Evolutionary conservation across 495 filamentous ascomycete genomes (phyloP).

Genomic region (Penicillium bovifimosum): DNA sequence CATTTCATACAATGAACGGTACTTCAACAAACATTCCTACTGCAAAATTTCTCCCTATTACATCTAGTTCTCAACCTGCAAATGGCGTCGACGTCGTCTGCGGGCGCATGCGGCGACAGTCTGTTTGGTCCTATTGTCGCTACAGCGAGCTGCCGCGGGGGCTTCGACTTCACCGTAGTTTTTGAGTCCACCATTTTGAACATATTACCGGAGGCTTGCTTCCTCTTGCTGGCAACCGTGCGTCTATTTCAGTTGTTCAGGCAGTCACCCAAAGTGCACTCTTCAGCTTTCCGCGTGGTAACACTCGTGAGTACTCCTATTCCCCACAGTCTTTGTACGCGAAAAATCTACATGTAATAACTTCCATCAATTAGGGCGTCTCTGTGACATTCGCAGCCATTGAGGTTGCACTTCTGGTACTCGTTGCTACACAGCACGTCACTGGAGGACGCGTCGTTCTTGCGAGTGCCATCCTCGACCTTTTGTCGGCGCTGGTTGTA

Average conservation of each 20-base stretch:
- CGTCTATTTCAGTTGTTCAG: slow-evolving; percentile 32
- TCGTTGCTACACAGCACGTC: slow-evolving; percentile 25
- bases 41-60: too few relatives aligned
- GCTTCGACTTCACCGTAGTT: slow-evolving; percentile 47
- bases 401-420: slow-evolving; percentile 34
- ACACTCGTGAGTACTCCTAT: slow-evolving; percentile 10
- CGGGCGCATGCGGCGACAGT: neutral
- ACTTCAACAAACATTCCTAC: too few relatives aligned
- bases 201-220: slow-evolving; percentile 37
- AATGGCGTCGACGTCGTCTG: neutral
- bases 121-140: slow-evolving; percentile 13
- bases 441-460: slow-evolving; percentile 28
- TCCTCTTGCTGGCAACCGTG: slow-evolving; percentile 34
- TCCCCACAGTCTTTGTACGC: slow-evolving; percentile 1
- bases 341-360: too few relatives aligned
- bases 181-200: slow-evolving; percentile 46
- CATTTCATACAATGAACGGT: too few relatives aligned
- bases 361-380: too few relatives aligned
- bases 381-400: slow-evolving; percentile 29
- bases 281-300: slow-evolving; percentile 6
- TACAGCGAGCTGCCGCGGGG: slow-evolving; percentile 26
- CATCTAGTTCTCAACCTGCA: too few relatives aligned
- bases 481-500: slow-evolving; percentile 29
- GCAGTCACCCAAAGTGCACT: slow-evolving; percentile 32
- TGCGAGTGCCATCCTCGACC: slow-evolving; percentile 32